A percentile compares a stretch with the other conserved stretches of the same genome.
Conservation (phyloP, 2,329 filamentous ascomycete species). For the Aspergillus ochraceus region DNA sequence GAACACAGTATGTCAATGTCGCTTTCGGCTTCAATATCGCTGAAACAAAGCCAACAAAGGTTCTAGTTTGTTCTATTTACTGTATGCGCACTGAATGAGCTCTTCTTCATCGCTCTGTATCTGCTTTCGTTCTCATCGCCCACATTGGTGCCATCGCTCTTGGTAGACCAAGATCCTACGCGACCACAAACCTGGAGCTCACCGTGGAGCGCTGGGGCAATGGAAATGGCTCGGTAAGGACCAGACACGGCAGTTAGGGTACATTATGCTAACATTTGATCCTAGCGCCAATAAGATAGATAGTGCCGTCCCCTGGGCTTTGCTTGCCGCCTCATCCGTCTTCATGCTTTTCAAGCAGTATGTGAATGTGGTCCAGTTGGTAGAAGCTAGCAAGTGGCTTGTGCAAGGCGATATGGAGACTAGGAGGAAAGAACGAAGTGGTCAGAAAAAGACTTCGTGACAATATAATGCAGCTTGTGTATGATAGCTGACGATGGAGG, state of each 20-base stretch:
- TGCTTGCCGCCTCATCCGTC: conserved; percentile 73
- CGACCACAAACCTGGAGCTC: conserved; percentile 1
- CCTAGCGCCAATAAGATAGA: conserved; percentile 76
- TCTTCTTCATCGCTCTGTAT: conserved; percentile 95
- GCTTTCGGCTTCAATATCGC: background rate
- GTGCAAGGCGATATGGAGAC: conserved; percentile 72
- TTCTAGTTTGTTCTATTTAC: conserved; percentile 77
- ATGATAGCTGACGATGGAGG: conserved; percentile 4
- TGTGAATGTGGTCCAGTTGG: conserved; percentile 86
- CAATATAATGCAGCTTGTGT: too few relatives aligned
- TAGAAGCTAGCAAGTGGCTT: conserved; percentile 85
- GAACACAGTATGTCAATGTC: conserved; percentile 57
- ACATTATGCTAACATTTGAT: background rate
- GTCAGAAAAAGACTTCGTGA: background rate
- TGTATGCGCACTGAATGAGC: conserved; percentile 82
- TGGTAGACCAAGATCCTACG: conserved; percentile 52
- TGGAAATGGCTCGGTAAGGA: conserved; percentile 72
- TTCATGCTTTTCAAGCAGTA: conserved; percentile 86
- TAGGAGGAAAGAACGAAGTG: conserved; percentile 1
- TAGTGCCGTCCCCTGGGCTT: conserved; percentile 68
- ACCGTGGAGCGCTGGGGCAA: conserved; percentile 86
- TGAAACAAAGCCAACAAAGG: background rate
- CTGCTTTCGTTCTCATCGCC: conserved; percentile 92
- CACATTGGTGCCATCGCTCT: conserved; percentile 74
- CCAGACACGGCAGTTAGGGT: background rate